Conservation (phyloP, 1,284 basidiomycete species). For the Marasmius fiardii region DNA sequence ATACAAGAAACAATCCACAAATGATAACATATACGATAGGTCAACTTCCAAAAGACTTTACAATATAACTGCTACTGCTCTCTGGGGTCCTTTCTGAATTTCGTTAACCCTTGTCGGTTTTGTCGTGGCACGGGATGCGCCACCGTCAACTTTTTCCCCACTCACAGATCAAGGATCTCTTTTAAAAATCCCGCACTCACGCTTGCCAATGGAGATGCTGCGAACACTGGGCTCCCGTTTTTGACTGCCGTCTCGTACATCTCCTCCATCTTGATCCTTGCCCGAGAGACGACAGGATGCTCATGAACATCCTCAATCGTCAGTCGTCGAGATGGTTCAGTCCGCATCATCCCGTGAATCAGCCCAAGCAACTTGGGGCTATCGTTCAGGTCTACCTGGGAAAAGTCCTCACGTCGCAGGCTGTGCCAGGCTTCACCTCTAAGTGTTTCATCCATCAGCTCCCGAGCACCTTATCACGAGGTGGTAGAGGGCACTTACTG, state of each 20-base stretch:
- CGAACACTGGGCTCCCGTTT: conserved; percentile 47
- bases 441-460: conserved; percentile 24
- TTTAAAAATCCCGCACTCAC: conserved; percentile 58
- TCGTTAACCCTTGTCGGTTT: not conserved
- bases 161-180: conserved; percentile 47
- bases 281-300: conserved; percentile 69
- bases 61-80: not conserved
- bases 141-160: conserved; percentile 17
- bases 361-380: conserved; percentile 72
- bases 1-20: conserved; percentile 1
- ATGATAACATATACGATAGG: not conserved
- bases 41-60: not conserved
- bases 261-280: conserved; percentile 62
- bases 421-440: conserved; percentile 94
- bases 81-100: not conserved
- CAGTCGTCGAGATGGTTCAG: conserved; percentile 62
- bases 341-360: conserved; percentile 78
- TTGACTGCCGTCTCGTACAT: conserved; percentile 36
- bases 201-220: conserved; percentile 63
- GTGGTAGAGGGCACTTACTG: conserved; percentile 61
- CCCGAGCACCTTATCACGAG: conserved; percentile 12
- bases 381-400: conserved; percentile 80
- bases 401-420: conserved; percentile 89
- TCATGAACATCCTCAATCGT: conserved; percentile 56
- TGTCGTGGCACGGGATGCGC: conserved; percentile 16